Conservation (phyloP, 1,284 basidiomycete genomes). For the Naganishia cerealis region DNA sequence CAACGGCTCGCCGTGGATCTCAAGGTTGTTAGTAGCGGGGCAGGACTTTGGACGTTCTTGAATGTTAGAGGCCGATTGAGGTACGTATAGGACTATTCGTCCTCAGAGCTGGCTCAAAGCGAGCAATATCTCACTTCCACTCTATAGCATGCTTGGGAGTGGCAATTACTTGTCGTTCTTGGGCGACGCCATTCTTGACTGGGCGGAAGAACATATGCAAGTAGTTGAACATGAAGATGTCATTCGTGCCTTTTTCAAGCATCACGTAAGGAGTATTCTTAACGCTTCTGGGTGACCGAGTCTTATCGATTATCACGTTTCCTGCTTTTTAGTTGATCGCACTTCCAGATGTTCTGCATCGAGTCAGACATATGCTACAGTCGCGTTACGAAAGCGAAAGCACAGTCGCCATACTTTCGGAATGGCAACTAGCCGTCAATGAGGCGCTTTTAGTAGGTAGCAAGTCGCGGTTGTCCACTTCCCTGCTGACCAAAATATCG, state of each 20-base stretch:
- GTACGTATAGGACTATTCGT: slow-evolving; percentile 37
- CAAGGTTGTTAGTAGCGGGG: slow-evolving; percentile 79
- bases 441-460: slow-evolving; percentile 54
- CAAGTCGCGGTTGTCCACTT: not conserved
- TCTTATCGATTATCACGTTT: not conserved
- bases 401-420: slow-evolving; percentile 48
- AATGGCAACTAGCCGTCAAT: slow-evolving; percentile 69
- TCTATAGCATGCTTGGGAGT: slow-evolving; percentile 40
- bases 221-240: slow-evolving; percentile 67
- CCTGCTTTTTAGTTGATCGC: slow-evolving; percentile 24
- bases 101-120: not conserved
- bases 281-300: not conserved
- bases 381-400: slow-evolving; percentile 47
- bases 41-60: slow-evolving; percentile 79
- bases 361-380: slow-evolving; percentile 39
- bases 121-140: slow-evolving; percentile 38
- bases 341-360: slow-evolving; percentile 40
- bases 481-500: not conserved
- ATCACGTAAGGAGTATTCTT: slow-evolving; percentile 57
- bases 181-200: slow-evolving; percentile 50
- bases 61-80: slow-evolving; percentile 62
- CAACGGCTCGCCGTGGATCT: slow-evolving; percentile 80
- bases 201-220: slow-evolving; percentile 40
- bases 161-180: slow-evolving; percentile 46
- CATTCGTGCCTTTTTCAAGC: slow-evolving; percentile 80